Conservation (phyloP, 2,329 filamentous ascomycete genomes). For the Beauveria rudraprayagi region DNA sequence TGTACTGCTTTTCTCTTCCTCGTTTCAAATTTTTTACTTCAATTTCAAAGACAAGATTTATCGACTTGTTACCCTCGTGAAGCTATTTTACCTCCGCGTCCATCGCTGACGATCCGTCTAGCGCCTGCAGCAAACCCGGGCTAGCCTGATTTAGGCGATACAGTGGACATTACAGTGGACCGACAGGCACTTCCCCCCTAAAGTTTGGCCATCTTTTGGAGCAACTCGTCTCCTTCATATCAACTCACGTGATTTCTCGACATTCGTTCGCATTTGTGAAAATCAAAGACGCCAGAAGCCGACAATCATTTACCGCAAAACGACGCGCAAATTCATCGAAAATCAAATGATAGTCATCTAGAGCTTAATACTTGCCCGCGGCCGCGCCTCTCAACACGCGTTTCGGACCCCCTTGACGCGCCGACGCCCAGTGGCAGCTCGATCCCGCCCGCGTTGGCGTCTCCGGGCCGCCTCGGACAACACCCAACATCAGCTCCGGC, state of each 20-base stretch:
- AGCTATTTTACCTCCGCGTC: background rate
- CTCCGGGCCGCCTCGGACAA: background rate
- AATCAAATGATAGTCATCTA: background rate
- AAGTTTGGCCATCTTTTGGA: background rate
- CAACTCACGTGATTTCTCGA: constrained; percentile 3
- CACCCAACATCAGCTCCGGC: background rate
- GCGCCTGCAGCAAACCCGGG: background rate
- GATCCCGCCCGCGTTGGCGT: constrained; percentile 2
- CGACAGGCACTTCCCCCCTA: background rate
- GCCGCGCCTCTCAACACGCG: background rate
- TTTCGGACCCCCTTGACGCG: background rate
- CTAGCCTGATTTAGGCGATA: background rate
- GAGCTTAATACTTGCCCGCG: background rate
- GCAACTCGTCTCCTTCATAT: background rate
- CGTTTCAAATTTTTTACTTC: too few species aligned
- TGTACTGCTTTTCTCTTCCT: too few species aligned
- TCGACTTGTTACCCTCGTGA: too few species aligned
- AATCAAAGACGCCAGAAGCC: background rate
- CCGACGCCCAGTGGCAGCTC: background rate
- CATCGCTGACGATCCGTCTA: background rate
- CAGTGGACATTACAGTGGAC: constrained; percentile 1
- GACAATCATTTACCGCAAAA: background rate
- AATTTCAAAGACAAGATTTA: too few species aligned
- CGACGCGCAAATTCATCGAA: constrained; percentile 1
- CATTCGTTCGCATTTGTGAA: constrained; percentile 4